Evolutionary conservation across 768 basidiomycete species (phyloP), one percentile per base, ranked within the genome.

Genomic region (Lactarius sp.): DNA sequence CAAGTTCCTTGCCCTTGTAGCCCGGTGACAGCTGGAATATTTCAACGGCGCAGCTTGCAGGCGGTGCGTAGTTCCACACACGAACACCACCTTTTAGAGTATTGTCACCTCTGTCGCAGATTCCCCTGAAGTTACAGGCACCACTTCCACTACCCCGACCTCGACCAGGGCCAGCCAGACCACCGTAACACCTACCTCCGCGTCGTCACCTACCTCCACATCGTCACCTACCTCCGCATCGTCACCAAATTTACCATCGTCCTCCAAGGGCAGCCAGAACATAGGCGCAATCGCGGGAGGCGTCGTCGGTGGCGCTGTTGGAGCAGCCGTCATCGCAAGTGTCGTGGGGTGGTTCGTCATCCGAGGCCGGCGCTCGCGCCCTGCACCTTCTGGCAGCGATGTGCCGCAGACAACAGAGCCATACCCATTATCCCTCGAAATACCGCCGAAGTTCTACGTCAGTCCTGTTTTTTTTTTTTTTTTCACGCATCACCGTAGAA

Each of bases 211-310:
- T n/a, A 10, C 6, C 54, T 47, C 51, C 22, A 4, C 51, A 12
- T 47, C 42, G 51, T 27, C 50, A n/a, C 42, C 57, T 16, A 10
- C 31, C 46, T 1, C 46, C 18, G 12, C 57, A 4, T 52, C 60
- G 0, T 41, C 31, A 9, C 31, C 18, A n/a, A 10, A 6, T 54
- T 47, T 44, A 36, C 9, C 51, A 12, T 47, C 42, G 51, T 27
- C 50, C 39, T 47, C 52, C 2, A 42, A 44, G 9, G 9, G 59
- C 44, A 37, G 10, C 33, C 64, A 65, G 14, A 74, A 82, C 66
- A 78, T 81, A 3, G 86, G 85, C 2, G 83, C 83, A n/a, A 86
- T 88, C 39, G 83, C 82, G 0, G 86, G 86, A 47, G 86, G 87
- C 16, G 81, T 83, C 7, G 77, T 85, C 6, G 83, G 83, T 4